A percentile compares a stretch with the other conserved stretches of the same genome.
Evolutionary conservation across 129 eudicot species (phyloP).

Genomic region (Artemisia tridentata): DNA sequence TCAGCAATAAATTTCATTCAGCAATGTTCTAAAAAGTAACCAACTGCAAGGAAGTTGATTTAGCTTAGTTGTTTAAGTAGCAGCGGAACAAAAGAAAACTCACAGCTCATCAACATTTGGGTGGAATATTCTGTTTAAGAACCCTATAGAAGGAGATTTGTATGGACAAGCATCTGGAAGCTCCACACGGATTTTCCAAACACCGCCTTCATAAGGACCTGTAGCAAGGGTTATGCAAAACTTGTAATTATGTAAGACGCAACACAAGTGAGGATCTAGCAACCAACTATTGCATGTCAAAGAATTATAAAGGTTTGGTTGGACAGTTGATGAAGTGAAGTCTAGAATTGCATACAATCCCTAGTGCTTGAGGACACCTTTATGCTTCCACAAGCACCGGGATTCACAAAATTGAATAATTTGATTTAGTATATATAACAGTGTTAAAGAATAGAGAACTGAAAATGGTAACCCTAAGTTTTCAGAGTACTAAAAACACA

Average conservation of each 20-base stretch:
- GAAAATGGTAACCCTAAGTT: no score
- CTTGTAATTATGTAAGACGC: neutral
- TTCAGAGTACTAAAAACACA: no score
- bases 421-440: no score
- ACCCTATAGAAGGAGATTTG: constrained; percentile 78
- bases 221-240: constrained; percentile 20
- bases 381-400: no score
- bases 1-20: constrained; percentile 24
- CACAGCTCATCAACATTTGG: constrained; percentile 87
- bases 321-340: no score
- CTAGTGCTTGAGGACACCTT: no score
- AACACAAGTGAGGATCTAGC: no score
- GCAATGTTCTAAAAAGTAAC: constrained; percentile 4
- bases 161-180: constrained; percentile 87
- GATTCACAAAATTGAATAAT: no score
- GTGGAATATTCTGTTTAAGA: constrained; percentile 76
- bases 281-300: no score
- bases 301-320: no score
- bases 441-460: no score
- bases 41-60: constrained; percentile 4
- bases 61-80: constrained; percentile 5
- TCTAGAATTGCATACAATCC: no score
- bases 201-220: constrained; percentile 88
- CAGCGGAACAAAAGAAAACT: constrained; percentile 27
- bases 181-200: constrained; percentile 83